phyloP scores from a whole-genome alignment of 805 yeast species.

The Suhomyces sp. region DNA sequence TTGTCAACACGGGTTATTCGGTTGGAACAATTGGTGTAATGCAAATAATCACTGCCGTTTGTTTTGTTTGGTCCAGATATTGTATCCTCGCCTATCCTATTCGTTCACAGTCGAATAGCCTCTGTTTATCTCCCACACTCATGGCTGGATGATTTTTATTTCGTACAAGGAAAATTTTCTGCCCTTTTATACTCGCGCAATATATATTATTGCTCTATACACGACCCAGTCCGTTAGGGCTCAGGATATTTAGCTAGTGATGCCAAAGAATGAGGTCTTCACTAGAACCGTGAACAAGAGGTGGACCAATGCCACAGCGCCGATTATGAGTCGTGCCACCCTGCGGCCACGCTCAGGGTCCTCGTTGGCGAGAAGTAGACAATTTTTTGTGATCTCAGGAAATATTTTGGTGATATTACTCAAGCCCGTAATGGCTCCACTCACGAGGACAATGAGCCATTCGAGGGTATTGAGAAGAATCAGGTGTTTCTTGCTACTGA shows the following conservation, averaged over 20 bases:
- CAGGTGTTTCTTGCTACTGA: slow-evolving; percentile 31
- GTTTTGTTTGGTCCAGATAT: neutral
- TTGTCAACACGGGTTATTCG: slow-evolving; percentile 53
- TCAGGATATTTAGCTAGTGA: slow-evolving; percentile 6
- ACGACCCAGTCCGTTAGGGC: slow-evolving; percentile 9
- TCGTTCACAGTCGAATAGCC: slow-evolving; percentile 9
- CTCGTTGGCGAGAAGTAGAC: slow-evolving; percentile 24
- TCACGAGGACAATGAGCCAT: slow-evolving; percentile 60
- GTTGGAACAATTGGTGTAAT: slow-evolving; percentile 59
- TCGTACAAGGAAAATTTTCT: slow-evolving; percentile 3
- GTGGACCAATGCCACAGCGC: slow-evolving; percentile 48
- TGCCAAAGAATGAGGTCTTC: slow-evolving; percentile 62
- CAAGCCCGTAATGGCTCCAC: slow-evolving; percentile 60
- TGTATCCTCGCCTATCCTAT: slow-evolving; percentile 1
- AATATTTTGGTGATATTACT: slow-evolving; percentile 48
- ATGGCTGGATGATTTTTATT: slow-evolving; percentile 2
- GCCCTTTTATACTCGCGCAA: slow-evolving; percentile 2
- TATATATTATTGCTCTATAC: slow-evolving; percentile 3
- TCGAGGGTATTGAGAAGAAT: slow-evolving; percentile 49
- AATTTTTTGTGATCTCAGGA: slow-evolving; percentile 35
- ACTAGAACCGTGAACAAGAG: slow-evolving; percentile 59
- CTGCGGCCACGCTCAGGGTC: slow-evolving; percentile 33
- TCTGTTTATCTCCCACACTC: slow-evolving; percentile 2
- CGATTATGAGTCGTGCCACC: slow-evolving; percentile 34
- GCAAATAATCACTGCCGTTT: slow-evolving; percentile 47